Base-by-base conservation (phyloP, 768 basidiomycete species). In the Neoboletus brunneissimus region DNA sequence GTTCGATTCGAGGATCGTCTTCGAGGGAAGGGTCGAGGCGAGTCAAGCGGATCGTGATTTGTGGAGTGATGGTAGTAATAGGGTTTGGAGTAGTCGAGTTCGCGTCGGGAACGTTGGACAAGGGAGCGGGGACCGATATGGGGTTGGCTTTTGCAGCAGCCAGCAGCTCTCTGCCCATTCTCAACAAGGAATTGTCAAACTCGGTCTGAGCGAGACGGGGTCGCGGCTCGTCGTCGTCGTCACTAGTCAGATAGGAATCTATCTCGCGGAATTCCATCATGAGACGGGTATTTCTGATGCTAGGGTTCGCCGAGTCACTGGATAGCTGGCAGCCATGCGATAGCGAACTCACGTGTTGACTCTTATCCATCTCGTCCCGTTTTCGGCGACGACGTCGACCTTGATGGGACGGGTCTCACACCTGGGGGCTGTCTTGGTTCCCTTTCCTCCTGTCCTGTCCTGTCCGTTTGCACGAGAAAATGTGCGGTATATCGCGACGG, bases 211-310 rank as follows among this genome's bases (percentile, higher is more conserved):
- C 79, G 5, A 82, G 76, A 41, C 72, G 73, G 1, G 80, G 77
- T 4, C 69, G 67, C 54, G 20, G 29, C 22, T 78, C 77, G 18
- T 85, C 85, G 5, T 77, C 64, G 43, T 62, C 79, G 7, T 79
- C 79, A 46, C 64, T 66, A 2, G 86, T 87, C 16, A 87, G 64
- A 68, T 91, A 92, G 2, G 89, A 89, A 60, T 94, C 93, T 32
- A 90, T 81, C 72, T 94, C 92, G 35, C 85, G 80, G 59, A 96
- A 88, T 67, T 96, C 93, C 32, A 87, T 81, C 5, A 88, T 72
- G 29, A 96, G 75, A 2, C 89, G 84, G 4, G 84, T 77, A 57
- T 90, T 89, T 64, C 88, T 94, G 11, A 88, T 82, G 11, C 91
- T 94, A 62, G 27, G n/a, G 35, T 35, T 8, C n/a, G 52, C 27